phyloP scores from a whole-genome alignment of 177 flowering plant genomes.

The Tripterygium wilfordii region DNA sequence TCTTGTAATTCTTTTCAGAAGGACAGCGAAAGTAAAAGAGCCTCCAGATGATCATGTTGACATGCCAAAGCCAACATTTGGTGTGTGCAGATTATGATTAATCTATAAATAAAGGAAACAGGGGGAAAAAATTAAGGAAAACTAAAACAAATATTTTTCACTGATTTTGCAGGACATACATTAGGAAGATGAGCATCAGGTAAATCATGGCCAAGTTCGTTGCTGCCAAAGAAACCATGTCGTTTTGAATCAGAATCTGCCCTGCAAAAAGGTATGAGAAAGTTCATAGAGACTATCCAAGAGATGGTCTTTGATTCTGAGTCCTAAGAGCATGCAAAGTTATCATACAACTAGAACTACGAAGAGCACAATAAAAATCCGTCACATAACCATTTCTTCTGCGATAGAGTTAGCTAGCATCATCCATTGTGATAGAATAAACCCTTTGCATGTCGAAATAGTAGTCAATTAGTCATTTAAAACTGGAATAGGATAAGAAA shows the following conservation, averaged over 20 bases:
- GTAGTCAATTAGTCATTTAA: too few relatives aligned
- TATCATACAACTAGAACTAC: too few relatives aligned
- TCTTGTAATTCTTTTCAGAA: too few relatives aligned
- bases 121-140: not conserved
- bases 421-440: too few relatives aligned
- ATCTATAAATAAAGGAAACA: not conserved
- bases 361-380: too few relatives aligned
- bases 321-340: not conserved
- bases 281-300: not conserved
- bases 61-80: not conserved
- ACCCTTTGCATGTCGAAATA: too few relatives aligned
- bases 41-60: too few relatives aligned
- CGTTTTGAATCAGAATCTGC: constrained; percentile 3
- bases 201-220: not conserved
- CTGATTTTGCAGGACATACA: not conserved
- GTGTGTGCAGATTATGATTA: not conserved
- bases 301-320: not conserved
- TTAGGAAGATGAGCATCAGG: not conserved
- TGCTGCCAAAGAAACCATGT: not conserved
- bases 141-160: not conserved
- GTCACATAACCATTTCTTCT: too few relatives aligned
- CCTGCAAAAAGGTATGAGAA: too few relatives aligned
- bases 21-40: too few relatives aligned
- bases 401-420: too few relatives aligned
- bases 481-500: too few relatives aligned